Base-by-base conservation (phyloP, 2,329 filamentous ascomycete species). In the Chalaropsis ovoidea region DNA sequence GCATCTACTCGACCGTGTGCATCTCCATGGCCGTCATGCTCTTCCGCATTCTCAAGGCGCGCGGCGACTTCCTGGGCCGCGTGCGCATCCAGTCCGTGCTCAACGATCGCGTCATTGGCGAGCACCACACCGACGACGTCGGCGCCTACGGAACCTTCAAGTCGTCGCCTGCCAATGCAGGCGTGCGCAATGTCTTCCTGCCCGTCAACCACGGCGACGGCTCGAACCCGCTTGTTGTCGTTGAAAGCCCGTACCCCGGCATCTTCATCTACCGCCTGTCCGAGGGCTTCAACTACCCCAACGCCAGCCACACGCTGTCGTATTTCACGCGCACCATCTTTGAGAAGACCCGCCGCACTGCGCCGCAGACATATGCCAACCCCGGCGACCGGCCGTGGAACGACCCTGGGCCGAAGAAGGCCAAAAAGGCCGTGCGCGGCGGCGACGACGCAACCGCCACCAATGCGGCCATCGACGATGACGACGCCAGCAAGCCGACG, bases 251-350 rank as follows among this genome's bases (percentile, higher is more conserved):
- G 0, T 90, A 94, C 71, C 93, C 93, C 0, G 94, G 94, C 63
- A 82, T 99, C 70, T 95, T 97, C 76, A 95, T 97, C 72, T 97
- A 95, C 78, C 86, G 93, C 56, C 96, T 96, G 75, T 86, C 88
- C 0, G 93, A 97, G 77, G 90, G 92, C 54, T 96, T 95, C 80
- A 95, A 94, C 76, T 99, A 97, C 72, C 90, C 93, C 68, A 99
- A 96, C 71, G 91, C 91, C 22, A 90, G 90, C 71, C 86, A 90
- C 73, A 91, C 95, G 69, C 83, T 96, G 66, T 91, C 96, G 72
- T 84, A 90, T 71, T 80, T 95, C 62, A 83, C 85, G 1, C 76
- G 81, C 1, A 83, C 85, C 70, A 84, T 95, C 60, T 87, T 87
- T 70, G 74, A 79, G 54, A 77, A 86, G 68, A 95, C 92, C 1